Conservation (phyloP, 1,139 yeast species). For the Taphrina communis region DNA sequence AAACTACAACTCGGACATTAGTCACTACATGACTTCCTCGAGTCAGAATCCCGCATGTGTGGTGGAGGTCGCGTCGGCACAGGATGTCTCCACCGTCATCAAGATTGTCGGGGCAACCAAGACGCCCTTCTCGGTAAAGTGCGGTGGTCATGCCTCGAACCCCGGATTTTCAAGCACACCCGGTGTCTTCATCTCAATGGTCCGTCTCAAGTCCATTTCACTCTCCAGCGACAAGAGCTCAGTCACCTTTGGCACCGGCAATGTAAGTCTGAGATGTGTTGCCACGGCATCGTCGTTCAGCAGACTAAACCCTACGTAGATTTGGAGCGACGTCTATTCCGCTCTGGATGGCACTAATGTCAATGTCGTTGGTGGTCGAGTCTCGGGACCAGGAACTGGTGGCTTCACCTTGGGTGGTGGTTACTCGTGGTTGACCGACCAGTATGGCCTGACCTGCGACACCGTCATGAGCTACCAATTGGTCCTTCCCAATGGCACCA, state of each 20-base stretch:
- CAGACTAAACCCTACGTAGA: background rate
- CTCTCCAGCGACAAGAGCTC: constrained; percentile 20
- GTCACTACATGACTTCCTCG: constrained; percentile 33
- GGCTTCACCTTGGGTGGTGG: constrained; percentile 30
- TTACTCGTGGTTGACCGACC: constrained; percentile 15
- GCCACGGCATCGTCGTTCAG: background rate
- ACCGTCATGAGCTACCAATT: constrained; percentile 20
- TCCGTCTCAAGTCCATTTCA: constrained; percentile 20
- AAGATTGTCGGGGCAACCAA: constrained; percentile 13
- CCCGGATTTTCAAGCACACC: constrained; percentile 31
- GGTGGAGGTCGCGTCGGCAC: constrained; percentile 26
- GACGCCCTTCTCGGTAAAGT: constrained; percentile 31
- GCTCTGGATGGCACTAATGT: constrained; percentile 25
- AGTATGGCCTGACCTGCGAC: constrained; percentile 27
- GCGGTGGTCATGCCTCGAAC: constrained; percentile 33
- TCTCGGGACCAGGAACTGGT: constrained; percentile 17
- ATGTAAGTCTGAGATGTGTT: background rate
- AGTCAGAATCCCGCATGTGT: constrained; percentile 20
- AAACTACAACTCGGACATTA: constrained; percentile 11
- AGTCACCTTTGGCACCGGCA: constrained; percentile 23
- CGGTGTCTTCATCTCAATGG: constrained; percentile 28
- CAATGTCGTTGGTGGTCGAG: constrained; percentile 26
- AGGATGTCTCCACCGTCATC: constrained; percentile 25
- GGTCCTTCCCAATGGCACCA: constrained; percentile 31
- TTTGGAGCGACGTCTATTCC: constrained; percentile 13